Percentiles rank a stretch among this genome's conserved stretches.
Evolutionary conservation across 1,139 yeast genomes (phyloP).

Genomic region (Pichia sp.): DNA sequence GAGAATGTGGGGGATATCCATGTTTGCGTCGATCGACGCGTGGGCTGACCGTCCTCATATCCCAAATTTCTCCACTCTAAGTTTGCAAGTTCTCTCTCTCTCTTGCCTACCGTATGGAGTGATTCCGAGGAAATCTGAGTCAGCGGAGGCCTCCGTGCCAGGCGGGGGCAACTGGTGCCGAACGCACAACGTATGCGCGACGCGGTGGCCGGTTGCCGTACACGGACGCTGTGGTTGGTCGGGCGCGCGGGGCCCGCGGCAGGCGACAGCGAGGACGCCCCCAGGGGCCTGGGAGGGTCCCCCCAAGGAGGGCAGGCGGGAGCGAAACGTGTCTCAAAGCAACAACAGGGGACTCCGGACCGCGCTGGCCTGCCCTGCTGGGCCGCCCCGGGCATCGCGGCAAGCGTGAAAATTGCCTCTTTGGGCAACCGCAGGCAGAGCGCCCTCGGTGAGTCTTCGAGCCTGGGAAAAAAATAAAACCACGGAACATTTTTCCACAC

Average conservation of each 20-base stretch:
- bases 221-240: too few relatives aligned
- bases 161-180: too few relatives aligned
- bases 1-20: not conserved
- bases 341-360: too few relatives aligned
- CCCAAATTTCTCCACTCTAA: too few relatives aligned
- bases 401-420: slow-evolving; percentile 3
- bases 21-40: not conserved
- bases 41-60: too few relatives aligned
- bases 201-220: not conserved
- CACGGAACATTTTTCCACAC: too few relatives aligned
- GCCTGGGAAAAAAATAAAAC: not conserved
- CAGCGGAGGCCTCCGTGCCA: too few relatives aligned
- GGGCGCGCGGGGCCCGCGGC: too few relatives aligned
- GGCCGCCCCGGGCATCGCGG: slow-evolving; percentile 4
- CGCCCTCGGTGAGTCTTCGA: not conserved
- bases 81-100: not conserved
- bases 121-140: too few relatives aligned
- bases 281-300: not conserved
- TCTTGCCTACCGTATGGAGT: not conserved
- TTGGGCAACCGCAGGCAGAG: not conserved
- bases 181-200: not conserved
- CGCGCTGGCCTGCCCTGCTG: too few relatives aligned
- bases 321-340: too few relatives aligned
- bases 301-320: not conserved
- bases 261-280: not conserved